Conservation (phyloP, 306 rosid species). For the Geum urbanum region DNA sequence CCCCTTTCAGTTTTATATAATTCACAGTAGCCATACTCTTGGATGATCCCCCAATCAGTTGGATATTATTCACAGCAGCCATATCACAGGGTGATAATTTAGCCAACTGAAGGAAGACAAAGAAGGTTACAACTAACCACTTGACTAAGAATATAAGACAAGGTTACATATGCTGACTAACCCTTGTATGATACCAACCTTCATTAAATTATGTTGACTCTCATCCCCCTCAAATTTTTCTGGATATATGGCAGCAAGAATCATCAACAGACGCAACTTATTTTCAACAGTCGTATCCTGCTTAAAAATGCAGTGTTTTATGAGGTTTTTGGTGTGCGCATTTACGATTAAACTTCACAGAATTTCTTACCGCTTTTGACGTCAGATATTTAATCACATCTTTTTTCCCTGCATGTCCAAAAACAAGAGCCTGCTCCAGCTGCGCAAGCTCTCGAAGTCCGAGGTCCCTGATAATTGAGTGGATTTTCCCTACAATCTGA, state of each 20-base stretch:
- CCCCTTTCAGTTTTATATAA: conserved; percentile 67
- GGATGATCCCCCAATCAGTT: too few relatives aligned
- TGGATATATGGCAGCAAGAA: conserved; percentile 89
- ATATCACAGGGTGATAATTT: conserved; percentile 61
- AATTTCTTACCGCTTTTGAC: conserved; percentile 48
- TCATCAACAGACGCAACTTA: conserved; percentile 86
- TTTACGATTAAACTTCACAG: not conserved
- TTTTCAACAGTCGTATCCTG: conserved; percentile 70
- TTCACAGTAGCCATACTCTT: too few relatives aligned
- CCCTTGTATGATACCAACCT: conserved; percentile 42
- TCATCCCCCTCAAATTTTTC: conserved; percentile 88
- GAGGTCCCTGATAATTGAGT: conserved; percentile 57
- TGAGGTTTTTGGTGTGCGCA: not conserved
- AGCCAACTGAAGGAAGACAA: conserved; percentile 63
- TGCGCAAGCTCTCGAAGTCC: conserved; percentile 76
- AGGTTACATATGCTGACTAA: conserved; percentile 1
- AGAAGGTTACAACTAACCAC: not conserved
- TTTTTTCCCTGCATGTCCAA: conserved; percentile 88
- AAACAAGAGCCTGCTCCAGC: conserved; percentile 87
- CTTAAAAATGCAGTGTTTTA: conserved; percentile 12
- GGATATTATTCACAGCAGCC: too few relatives aligned
- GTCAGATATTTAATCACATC: conserved; percentile 77
- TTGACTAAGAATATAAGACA: not conserved
- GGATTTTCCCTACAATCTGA: conserved; percentile 79
- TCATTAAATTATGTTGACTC: conserved; percentile 66